Evolutionary conservation across 495 filamentous ascomycete species (phyloP), one percentile per base, ranked within the genome.

Genomic region (Penicillium nucicola): DNA sequence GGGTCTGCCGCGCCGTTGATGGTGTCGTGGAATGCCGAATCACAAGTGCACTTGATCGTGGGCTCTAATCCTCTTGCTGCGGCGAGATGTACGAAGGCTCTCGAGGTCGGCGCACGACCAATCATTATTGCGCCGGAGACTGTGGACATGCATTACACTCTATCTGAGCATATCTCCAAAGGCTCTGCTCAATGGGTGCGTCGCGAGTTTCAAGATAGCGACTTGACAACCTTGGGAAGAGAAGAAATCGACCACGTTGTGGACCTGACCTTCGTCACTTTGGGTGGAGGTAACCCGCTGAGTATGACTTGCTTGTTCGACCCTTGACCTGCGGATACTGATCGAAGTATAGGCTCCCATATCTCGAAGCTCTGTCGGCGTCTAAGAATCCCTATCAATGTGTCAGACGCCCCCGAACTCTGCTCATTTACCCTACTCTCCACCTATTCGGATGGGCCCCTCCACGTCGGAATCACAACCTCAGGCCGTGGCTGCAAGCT

Each of bases 401-500:
- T 97, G 6, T 78, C 89, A 48, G 93, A 98, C 70, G 81, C 90
- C 1, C 90, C 92, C 0, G 76, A 80, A 32, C 82, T 97, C n/a
- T 96, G 90, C 68, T 86, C 89, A 10, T 97, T 98, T 65, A 88
- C 86, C 8, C 76, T 98, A 41, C 85, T 97, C 13, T 90, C 90
- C 22, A 90, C 87, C 5, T 85, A 97, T 63, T 82, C 82, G 37
- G 90, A 96, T 62, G 93, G 93, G 0, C 95, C 93, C 33, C 75
- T 98, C 23, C 93, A 98, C 59, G 86, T 98, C 53, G 93, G 92
- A 38, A 89, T 97, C 42, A 97, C 93, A 4, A 98, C 93, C 2
- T 96, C 93, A 22, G 95, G 95, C 14, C 85, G 87, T 53, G 93
- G 93, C 0, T 98, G 93, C 75, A 97, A 97, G 61, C 82, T 98